Conservation (phyloP, 2,329 filamentous ascomycete species). For the Saccharata proteae region DNA sequence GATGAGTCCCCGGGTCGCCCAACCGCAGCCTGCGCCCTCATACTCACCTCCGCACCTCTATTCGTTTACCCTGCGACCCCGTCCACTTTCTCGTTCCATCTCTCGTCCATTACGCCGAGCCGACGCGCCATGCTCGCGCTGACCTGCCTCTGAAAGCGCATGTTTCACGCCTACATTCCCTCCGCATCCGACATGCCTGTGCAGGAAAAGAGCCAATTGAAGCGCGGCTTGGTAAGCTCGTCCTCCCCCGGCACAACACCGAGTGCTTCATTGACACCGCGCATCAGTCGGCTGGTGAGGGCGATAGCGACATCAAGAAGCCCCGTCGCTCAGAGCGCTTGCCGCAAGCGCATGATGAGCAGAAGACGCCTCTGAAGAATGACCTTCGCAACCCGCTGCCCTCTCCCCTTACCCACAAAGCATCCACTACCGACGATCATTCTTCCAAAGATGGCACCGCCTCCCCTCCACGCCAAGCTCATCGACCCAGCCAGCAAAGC, state of each 20-base stretch:
- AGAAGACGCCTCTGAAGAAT: slow-evolving; percentile 34
- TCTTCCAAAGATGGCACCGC: slow-evolving; percentile 56
- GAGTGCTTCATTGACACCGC: slow-evolving; percentile 14
- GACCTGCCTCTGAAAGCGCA: no score
- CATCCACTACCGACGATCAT: slow-evolving; percentile 47
- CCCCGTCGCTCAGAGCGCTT: slow-evolving; percentile 66
- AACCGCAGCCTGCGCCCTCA: no score
- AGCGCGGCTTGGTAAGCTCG: slow-evolving; percentile 60
- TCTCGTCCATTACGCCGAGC: no score
- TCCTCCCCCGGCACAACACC: slow-evolving; percentile 5
- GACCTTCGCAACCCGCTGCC: slow-evolving; percentile 50
- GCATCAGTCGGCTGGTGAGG: slow-evolving; percentile 55
- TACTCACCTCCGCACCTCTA: no score
- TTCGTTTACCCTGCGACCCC: no score
- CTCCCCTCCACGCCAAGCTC: slow-evolving; percentile 44
- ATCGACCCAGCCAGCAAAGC: slow-evolving; percentile 19
- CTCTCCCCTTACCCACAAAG: slow-evolving; percentile 64
- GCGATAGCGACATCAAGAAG: slow-evolving; percentile 60
- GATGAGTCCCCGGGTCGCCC: no score
- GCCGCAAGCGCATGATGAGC: slow-evolving; percentile 31
- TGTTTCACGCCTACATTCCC: no score
- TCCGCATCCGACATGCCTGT: no score
- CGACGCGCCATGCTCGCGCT: no score
- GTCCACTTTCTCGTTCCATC: no score
- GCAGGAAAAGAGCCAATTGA: slow-evolving; percentile 69